phyloP scores from a whole-genome alignment of 352 stramenopile species.

The Peronospora belbahrii region DNA sequence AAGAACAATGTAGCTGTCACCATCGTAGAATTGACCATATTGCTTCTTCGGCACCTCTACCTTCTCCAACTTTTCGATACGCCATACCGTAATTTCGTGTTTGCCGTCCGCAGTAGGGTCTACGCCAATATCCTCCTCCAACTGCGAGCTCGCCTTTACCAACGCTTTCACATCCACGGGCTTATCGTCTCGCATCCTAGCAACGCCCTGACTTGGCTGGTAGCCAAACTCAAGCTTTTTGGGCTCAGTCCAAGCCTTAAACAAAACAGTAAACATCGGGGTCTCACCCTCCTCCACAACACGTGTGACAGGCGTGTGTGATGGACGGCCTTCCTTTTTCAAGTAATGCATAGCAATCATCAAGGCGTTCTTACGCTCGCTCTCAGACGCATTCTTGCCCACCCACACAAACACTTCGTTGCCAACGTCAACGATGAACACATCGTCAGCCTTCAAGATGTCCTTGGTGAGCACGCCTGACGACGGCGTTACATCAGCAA shows the following conservation, averaged over 20 bases:
- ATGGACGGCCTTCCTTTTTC: constrained; percentile 39
- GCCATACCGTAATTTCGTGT: constrained; percentile 84
- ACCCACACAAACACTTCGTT: constrained; percentile 90
- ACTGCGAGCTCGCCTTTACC: constrained; percentile 29
- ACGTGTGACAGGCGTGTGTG: constrained; percentile 71
- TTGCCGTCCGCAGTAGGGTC: constrained; percentile 62
- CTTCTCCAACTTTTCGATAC: constrained; percentile 88
- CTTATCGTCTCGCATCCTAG: constrained; percentile 36
- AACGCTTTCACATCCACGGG: constrained; percentile 54
- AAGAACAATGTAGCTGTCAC: constrained; percentile 95
- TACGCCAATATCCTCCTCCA: constrained; percentile 66
- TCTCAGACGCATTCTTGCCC: constrained; percentile 70
- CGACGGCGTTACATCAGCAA: constrained; percentile 56
- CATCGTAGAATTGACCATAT: constrained; percentile 90
- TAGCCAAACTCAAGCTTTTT: constrained; percentile 60
- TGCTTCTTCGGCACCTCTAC: constrained; percentile 61
- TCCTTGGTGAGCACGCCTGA: constrained; percentile 70
- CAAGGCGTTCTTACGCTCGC: constrained; percentile 85
- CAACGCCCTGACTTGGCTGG: constrained; percentile 40
- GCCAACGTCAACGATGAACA: constrained; percentile 90
- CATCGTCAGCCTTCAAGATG: constrained; percentile 79
- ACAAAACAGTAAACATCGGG: constrained; percentile 80
- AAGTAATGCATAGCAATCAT: constrained; percentile 82
- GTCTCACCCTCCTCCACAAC: constrained; percentile 81
- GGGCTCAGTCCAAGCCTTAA: constrained; percentile 68